Conservation (phyloP, 2,329 filamentous ascomycete species). For the Trichoderma sp. region DNA sequence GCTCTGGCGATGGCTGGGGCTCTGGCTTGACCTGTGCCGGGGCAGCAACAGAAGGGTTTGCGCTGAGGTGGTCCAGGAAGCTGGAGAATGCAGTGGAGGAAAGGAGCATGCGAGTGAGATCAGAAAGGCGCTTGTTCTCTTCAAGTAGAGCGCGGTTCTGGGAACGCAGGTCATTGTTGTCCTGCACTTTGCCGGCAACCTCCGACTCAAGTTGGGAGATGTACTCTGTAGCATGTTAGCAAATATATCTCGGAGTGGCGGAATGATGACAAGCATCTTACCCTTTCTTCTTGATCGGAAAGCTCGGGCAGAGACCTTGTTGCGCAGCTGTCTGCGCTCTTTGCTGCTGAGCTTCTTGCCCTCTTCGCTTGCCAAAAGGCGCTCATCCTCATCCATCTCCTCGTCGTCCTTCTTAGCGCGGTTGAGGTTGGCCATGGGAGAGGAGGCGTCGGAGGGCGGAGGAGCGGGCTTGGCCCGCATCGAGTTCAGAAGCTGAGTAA, state of each 20-base stretch:
- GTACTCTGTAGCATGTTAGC: slow-evolving; percentile 67
- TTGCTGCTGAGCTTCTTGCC: slow-evolving; percentile 99
- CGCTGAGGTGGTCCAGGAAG: slow-evolving; percentile 72
- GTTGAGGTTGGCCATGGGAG: slow-evolving; percentile 67
- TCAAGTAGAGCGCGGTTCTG: slow-evolving; percentile 82
- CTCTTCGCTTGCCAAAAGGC: slow-evolving; percentile 90
- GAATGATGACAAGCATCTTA: slow-evolving; percentile 49
- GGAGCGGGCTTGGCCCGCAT: slow-evolving; percentile 75
- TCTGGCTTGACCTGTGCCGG: slow-evolving; percentile 42
- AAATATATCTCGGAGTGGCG: not conserved
- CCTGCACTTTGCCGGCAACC: slow-evolving; percentile 78
- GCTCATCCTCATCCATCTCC: slow-evolving; percentile 98
- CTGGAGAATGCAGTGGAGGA: slow-evolving; percentile 80
- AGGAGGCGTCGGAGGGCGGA: slow-evolving; percentile 46
- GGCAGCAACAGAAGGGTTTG: slow-evolving; percentile 54
- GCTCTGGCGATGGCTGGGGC: slow-evolving; percentile 45
- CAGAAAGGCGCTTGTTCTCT: slow-evolving; percentile 79
- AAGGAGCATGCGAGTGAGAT: slow-evolving; percentile 79
- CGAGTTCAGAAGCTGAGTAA: slow-evolving; percentile 86
- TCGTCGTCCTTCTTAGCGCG: slow-evolving; percentile 90
- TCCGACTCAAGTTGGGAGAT: slow-evolving; percentile 92
- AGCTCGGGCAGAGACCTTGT: slow-evolving; percentile 96
- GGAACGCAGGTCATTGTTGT: slow-evolving; percentile 76
- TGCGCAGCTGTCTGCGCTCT: slow-evolving; percentile 92
- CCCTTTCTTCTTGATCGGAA: slow-evolving; percentile 98